These are phyloP conservation scores for Misopates orontium DNA, from an alignment of 257 asterid species.

Conservation along the genomic window DNA sequence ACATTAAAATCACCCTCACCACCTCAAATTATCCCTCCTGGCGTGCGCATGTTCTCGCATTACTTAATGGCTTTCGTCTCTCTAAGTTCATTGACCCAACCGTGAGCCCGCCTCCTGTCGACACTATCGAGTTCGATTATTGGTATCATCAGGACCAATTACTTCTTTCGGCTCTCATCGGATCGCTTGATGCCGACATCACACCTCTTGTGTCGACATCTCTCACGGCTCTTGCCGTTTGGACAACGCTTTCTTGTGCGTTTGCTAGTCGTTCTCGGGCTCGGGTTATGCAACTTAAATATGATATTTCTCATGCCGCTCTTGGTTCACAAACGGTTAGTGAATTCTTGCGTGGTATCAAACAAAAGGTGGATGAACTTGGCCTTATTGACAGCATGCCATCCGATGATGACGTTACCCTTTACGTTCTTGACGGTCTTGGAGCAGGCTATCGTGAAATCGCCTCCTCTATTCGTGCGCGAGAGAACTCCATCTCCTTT, in stretches of 20 bases:
- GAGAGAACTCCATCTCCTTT: not conserved
- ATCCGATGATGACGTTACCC: not conserved
- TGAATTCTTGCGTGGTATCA: not conserved
- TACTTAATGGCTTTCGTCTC: not conserved
- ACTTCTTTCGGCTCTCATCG: not conserved
- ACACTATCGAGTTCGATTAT: not conserved
- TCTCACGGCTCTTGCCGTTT: not conserved
- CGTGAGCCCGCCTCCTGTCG: not conserved
- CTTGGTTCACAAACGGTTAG: not conserved
- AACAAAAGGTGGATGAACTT: not conserved
- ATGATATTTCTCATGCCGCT: not conserved
- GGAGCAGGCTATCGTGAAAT: not conserved
- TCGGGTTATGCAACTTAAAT: not conserved
- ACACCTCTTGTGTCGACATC: not conserved
- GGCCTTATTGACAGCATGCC: not conserved
- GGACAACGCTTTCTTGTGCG: not conserved
- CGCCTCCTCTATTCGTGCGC: not conserved
- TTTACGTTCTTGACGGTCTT: not conserved
- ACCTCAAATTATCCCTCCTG: not conserved
- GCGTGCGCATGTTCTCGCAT: not conserved
- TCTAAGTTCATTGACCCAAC: not conserved
- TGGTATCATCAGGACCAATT: not conserved
- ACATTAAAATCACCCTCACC: not conserved
- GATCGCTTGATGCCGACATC: not conserved
- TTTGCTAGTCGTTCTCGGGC: not conserved